Evolutionary conservation across 1,139 yeast genomes (phyloP).

Genomic region (Suzukiozyma palmioleophila): DNA sequence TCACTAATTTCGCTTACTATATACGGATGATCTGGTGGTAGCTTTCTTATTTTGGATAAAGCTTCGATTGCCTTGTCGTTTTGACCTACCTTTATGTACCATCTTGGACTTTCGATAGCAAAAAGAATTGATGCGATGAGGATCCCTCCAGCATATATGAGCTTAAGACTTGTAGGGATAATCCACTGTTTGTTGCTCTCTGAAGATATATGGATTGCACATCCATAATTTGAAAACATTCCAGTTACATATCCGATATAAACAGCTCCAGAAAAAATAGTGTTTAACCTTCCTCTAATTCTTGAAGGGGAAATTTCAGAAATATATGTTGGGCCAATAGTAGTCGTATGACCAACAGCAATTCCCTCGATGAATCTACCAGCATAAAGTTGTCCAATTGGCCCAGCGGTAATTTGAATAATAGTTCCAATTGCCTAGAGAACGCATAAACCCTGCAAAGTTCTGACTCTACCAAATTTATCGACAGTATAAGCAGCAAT

Average conservation of each 20-base stretch:
- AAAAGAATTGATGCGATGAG: conserved; percentile 31
- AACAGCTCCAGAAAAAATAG: conserved; percentile 46
- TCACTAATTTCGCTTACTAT: conserved; percentile 50
- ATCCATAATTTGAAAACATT: conserved; percentile 40
- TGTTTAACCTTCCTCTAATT: conserved; percentile 43
- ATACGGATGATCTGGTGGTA: conserved; percentile 48
- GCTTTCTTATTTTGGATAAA: conserved; percentile 43
- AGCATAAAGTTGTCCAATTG: conserved; percentile 41
- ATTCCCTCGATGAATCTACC: conserved; percentile 49
- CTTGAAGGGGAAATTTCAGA: conserved; percentile 45
- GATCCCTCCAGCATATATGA: conserved; percentile 36
- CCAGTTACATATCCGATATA: conserved; percentile 46
- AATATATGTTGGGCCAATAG: conserved; percentile 47
- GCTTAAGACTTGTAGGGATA: conserved; percentile 27
- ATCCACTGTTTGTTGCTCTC: conserved; percentile 25
- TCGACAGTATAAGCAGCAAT: conserved; percentile 44
- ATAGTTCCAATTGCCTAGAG: conserved; percentile 41
- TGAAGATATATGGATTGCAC: conserved; percentile 24
- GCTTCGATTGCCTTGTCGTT: conserved; percentile 31
- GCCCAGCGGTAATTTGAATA: conserved; percentile 37
- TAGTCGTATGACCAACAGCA: conserved; percentile 50
- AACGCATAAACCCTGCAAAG: conserved; percentile 35
- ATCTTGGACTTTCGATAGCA: conserved; percentile 44
- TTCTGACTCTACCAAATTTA: conserved; percentile 44
- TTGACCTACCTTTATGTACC: conserved; percentile 36